Base-by-base conservation (phyloP, 129 eudicot species). In the Flaveria bidentis region DNA sequence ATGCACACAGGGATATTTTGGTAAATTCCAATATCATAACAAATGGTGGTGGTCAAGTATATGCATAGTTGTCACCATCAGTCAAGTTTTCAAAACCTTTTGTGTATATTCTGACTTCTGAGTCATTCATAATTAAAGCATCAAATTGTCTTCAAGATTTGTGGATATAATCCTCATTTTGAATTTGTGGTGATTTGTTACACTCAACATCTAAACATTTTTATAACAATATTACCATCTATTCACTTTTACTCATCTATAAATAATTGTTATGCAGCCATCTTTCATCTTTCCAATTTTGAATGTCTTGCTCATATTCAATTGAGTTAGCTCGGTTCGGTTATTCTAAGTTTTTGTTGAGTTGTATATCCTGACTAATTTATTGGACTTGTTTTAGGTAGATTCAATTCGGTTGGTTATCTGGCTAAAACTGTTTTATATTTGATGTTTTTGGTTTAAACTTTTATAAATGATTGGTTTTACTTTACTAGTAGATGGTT, bases 11-110 rank as follows among this genome's bases (percentile, higher is more conserved):
- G 76, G 17, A 3, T 71, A 17, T 51, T 50, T 51, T 71, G 76
- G 76, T 50, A 71, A 71, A 51, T 8, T 30, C 28, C 0, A 9
- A n/a, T 30, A 28, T 52, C 17, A 74, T 33, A 46, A 46, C 52
- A 47, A 63, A 23, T 49, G 47, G 70, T 75, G 79, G 69, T 68
- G 74, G 81, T 77, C 68, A 77, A 2, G 56, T 56, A 56, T 77
- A 77, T 53, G 68, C 50, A 75, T 47, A 16, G 28, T 47, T 75
- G 80, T 75, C 52, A 57, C 70, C 58, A 77, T 76, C 80, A 66
- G 11, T 76, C 22, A 6, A 15, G 66, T 52, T 39, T 76, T 16
- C 66, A 77, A 53, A 41, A 41, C 33, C 47, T 61, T 60, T 51
- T 76, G 66, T 13, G 39, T 51, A 45, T 36, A 62, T 36, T 66